phyloP scores from a whole-genome alignment of 768 basidiomycete species.

The Kwoniella mangroviensis region DNA sequence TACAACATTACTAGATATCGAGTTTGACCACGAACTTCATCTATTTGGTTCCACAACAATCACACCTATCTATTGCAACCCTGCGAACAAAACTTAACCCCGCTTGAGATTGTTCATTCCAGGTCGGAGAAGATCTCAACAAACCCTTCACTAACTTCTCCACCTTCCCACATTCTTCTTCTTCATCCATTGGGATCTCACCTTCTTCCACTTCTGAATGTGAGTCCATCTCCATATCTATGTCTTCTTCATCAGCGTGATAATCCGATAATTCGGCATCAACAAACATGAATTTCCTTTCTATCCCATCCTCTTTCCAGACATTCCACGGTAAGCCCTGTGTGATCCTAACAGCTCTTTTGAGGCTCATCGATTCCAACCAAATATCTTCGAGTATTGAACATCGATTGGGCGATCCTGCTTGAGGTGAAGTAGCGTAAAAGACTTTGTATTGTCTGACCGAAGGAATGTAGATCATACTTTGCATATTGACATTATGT shows the following conservation, averaged over 20 bases:
- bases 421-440: not conserved
- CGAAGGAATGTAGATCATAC: not conserved
- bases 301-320: not conserved
- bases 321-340: not conserved
- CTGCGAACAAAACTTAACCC: not conserved
- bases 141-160: not conserved
- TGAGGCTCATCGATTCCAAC: not conserved
- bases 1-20: too few relatives aligned
- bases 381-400: not conserved
- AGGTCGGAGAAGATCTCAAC: not conserved
- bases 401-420: not conserved
- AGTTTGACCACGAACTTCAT: not conserved
- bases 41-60: not conserved
- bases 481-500: conserved; percentile 5
- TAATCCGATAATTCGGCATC: conserved; percentile 2
- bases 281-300: not conserved
- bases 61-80: not conserved
- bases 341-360: conserved; percentile 3
- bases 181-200: not conserved
- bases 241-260: not conserved
- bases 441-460: not conserved
- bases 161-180: not conserved
- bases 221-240: not conserved
- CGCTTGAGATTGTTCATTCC: not conserved
- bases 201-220: not conserved